Evolutionary conservation across 2,329 filamentous ascomycete species (phyloP), one percentile per base, ranked within the genome.

Genomic region (Blastomyces parvus): DNA sequence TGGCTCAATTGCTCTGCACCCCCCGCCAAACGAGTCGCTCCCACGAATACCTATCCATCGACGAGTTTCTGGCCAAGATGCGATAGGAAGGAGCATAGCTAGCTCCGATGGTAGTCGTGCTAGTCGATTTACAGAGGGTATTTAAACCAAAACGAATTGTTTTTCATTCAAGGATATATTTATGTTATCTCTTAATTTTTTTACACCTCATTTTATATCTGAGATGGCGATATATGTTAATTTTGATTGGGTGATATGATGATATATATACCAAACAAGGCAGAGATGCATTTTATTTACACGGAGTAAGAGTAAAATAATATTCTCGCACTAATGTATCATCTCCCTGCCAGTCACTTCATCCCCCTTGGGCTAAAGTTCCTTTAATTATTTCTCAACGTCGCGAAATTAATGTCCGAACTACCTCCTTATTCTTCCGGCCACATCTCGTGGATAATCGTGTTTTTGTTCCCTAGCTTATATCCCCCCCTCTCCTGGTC

Each of bases 31-130:
- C 2, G 40, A 46, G 30, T 40, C 57, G 14, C 13, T 59, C n/a
- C 57, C 57, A 14, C 57, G 33, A 46, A 33, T 59, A 46, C 57
- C 57, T 25, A 13, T 27, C 5, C 64, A 68, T n/a, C 68, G 69
- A 17, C 68, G 70, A 30, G 22, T 63, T 1, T 68, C 69, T 60
- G 71, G 70, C 55, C 70, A 74, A 30, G 78, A 80, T 67, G 69
- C 68, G n/a, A 65, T 80, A 30, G 78, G 78, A 33, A 76, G 78
- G 61, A 78, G 74, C 62, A 70, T 76, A 62, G 70, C 74, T 6
- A 75, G 75, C 62, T 72, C 73, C 55, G 77, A 79, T 66, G 77
- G 77, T n/a, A 80, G 78, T 67, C 74, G 77, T 42, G 71, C 76
- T 42, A 80, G 78, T 68, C 75, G 77, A 55, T 80, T 80, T 65